Evolutionary conservation across 208 protist genomes (phyloP).

Genomic region (Histomonas meleagridis): DNA sequence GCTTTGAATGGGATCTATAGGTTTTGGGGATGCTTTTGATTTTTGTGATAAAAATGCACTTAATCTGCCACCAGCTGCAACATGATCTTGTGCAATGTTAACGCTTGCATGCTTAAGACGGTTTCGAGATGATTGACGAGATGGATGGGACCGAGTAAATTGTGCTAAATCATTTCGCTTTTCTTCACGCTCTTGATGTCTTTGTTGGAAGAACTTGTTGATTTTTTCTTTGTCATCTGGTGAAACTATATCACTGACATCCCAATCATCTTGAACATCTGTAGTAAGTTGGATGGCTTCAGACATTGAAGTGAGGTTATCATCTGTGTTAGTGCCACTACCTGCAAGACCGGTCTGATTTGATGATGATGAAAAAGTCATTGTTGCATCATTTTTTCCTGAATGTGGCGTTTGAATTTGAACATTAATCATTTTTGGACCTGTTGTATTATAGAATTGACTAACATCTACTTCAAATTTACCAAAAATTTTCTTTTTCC

Average conservation of each 20-base stretch:
- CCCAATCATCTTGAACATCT: not conserved
- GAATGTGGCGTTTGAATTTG: not conserved
- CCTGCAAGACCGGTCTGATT: no score
- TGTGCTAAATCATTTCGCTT: not conserved
- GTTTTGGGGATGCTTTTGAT: not conserved
- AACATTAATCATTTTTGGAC: not conserved
- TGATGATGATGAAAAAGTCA: not conserved
- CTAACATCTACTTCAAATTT: conserved; percentile 2
- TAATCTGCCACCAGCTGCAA: not conserved
- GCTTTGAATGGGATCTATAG: not conserved
- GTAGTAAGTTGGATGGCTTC: not conserved
- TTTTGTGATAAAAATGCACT: not conserved
- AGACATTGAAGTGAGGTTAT: not conserved
- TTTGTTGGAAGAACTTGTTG: not conserved
- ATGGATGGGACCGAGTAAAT: not conserved
- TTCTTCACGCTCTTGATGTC: not conserved
- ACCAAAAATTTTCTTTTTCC: not conserved
- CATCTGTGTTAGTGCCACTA: not conserved
- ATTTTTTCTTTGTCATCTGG: not conserved
- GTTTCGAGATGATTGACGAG: not conserved
- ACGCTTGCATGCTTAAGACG: not conserved
- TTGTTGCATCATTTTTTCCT: no score
- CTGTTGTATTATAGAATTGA: not conserved
- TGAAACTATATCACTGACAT: not conserved
- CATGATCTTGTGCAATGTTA: not conserved